Base-by-base conservation (phyloP, 352 stramenopile genomes). In the Phytophthora meadii region DNA sequence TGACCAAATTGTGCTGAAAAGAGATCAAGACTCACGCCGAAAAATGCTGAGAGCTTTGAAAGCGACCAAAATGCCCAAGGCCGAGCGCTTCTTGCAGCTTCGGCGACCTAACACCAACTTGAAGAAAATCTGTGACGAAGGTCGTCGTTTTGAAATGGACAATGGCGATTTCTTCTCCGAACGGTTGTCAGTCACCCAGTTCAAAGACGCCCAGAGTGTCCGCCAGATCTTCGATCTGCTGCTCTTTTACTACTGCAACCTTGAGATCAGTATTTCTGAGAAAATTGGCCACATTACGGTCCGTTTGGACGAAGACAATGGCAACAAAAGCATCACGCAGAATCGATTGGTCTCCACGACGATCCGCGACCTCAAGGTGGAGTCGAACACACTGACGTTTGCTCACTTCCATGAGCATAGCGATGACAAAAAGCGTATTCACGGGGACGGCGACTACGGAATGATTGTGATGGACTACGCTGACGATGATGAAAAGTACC, bases 221-320 rank as follows among this genome's bases (percentile, higher is more conserved):
- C 71, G 68, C 32, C 74, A 85, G 32, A 74, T 88, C 37, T 83
- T 78, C 42, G 81, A 89, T n/a, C 51, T 79, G 5, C 61, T 84
- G 28, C 50, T 72, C 12, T 88, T 84, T 32, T 87, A 83, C 52
- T 82, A 75, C 30, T 67, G 63, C 62, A 89, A 87, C 53, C 56
- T 89, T 4, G 81, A 89, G 62, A 86, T 88, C 68, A 82, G 65
- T 47, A 82, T 88, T 51, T 83, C 81, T 10, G 81, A 89, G 54
- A 78, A 73, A 39, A 57, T 85, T 0, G 81, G 81, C 1, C 65
- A 83, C 30, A 80, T 89, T 30, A 89, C 76, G 1, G 70, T 88
- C 34, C 78, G 81, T 46, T 79, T 85, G 42, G 81, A 89, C 52
- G 77, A 88, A 42, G 77, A 86, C 68, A 80, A 68, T 45, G 63